Conservation (phyloP, 768 basidiomycete species). For the Mycena chlorophos region DNA sequence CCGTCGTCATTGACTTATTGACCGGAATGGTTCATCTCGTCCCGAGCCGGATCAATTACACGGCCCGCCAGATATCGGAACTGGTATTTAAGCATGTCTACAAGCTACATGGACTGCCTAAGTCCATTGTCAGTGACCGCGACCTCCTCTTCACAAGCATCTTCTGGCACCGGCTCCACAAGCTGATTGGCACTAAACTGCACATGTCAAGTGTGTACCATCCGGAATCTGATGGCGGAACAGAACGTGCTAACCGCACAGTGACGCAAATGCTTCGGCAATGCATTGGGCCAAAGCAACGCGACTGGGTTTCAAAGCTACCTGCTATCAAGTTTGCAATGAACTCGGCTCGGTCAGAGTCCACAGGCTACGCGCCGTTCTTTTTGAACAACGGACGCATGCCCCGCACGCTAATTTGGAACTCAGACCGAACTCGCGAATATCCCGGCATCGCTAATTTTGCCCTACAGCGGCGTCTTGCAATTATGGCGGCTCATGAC, state of each 20-base stretch:
- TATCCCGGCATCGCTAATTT: conserved; percentile 30
- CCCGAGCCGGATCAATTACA: conserved; percentile 16
- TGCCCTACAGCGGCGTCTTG: conserved; percentile 24
- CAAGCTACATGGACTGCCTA: conserved; percentile 32
- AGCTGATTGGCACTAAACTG: conserved; percentile 20
- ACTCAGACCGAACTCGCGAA: conserved; percentile 13
- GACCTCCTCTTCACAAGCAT: conserved; percentile 30
- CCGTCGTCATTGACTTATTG: conserved; percentile 27
- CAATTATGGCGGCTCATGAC: conserved; percentile 29
- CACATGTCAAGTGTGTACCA: conserved; percentile 30
- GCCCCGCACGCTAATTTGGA: conserved; percentile 34
- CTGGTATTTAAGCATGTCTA: conserved; percentile 27
- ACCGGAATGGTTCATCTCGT: conserved; percentile 29
- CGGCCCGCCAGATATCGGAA: conserved; percentile 28
- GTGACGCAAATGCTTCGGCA: conserved; percentile 28
- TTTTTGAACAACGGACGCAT: conserved; percentile 33
- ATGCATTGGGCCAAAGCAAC: conserved; percentile 14
- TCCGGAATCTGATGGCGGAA: conserved; percentile 39
- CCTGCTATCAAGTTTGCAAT: not conserved
- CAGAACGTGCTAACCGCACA: conserved; percentile 34
- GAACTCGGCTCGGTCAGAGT: conserved; percentile 26
- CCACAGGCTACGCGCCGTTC: conserved; percentile 36
- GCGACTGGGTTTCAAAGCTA: not conserved
- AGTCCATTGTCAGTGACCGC: conserved; percentile 27
- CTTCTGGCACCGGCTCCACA: conserved; percentile 24